These are phyloP conservation scores for Sarocladium oryzae DNA, from an alignment of 2,329 filamentous ascomycete species.

Conservation along the genomic window DNA sequence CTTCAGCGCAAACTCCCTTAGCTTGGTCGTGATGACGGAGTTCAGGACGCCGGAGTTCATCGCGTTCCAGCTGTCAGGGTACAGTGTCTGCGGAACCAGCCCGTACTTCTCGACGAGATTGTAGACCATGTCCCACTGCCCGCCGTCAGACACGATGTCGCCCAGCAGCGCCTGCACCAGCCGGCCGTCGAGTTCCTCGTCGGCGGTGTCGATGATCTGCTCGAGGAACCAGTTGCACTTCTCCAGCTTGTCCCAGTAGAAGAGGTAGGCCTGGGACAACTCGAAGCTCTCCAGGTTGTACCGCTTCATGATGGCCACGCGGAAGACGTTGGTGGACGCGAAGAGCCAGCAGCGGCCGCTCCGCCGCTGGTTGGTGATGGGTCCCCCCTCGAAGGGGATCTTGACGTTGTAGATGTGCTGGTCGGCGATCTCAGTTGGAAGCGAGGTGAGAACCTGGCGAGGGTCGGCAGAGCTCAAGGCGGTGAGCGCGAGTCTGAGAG, in stretches of 20 bases:
- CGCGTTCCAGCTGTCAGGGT: constrained; percentile 78
- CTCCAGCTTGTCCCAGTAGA: constrained; percentile 92
- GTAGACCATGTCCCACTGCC: constrained; percentile 88
- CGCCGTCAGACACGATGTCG: constrained; percentile 70
- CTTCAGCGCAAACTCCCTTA: constrained; percentile 75
- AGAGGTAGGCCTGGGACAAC: constrained; percentile 81
- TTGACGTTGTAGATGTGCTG: constrained; percentile 78
- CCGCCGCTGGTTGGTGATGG: constrained; percentile 77
- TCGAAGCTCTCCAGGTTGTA: constrained; percentile 74
- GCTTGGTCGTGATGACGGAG: constrained; percentile 70
- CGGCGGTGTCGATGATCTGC: constrained; percentile 68
- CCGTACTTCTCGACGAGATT: constrained; percentile 85
- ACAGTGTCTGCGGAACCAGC: constrained; percentile 73
- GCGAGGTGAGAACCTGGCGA: constrained; percentile 57
- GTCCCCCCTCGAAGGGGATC: constrained; percentile 74
- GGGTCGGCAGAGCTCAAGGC: constrained; percentile 65
- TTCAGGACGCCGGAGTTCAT: constrained; percentile 65
- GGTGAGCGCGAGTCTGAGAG: constrained; percentile 68
- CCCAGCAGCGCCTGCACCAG: constrained; percentile 64
- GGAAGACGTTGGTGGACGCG: constrained; percentile 84
- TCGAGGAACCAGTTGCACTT: constrained; percentile 88
- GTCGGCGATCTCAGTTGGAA: constrained; percentile 56
- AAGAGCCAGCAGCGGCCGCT: constrained; percentile 90
- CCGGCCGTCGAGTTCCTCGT: constrained; percentile 64
- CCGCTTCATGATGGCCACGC: constrained; percentile 79